Evolutionary conservation across 2,329 filamentous ascomycete species (phyloP).

Genomic region (Hypoxylon sp.): DNA sequence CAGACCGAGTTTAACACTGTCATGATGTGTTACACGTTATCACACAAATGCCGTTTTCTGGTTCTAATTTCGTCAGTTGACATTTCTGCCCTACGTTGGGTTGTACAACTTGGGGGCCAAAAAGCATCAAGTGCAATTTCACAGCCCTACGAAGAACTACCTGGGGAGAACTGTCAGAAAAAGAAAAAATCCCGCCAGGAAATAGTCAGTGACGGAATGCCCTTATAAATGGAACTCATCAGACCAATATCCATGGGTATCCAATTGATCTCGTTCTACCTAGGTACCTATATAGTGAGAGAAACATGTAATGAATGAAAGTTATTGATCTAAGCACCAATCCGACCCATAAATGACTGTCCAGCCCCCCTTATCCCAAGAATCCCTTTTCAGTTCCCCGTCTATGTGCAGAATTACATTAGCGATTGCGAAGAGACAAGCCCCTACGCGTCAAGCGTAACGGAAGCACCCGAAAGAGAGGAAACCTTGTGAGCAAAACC

Average conservation of each 20-base stretch:
- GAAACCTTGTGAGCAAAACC: neutral
- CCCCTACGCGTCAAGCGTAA: neutral
- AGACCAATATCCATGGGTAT: neutral
- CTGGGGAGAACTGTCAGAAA: neutral
- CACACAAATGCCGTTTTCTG: neutral
- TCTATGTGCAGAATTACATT: constrained; percentile 1
- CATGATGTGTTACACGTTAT: neutral
- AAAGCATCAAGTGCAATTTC: neutral
- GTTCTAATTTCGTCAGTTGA: neutral
- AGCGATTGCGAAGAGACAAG: neutral
- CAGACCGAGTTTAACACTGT: constrained; percentile 12
- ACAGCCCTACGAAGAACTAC: neutral
- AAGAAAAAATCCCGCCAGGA: neutral
- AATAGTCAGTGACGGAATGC: neutral
- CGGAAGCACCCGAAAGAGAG: neutral
- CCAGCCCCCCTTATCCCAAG: neutral
- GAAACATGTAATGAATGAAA: neutral
- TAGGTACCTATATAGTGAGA: neutral
- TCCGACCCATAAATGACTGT: neutral
- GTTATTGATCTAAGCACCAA: neutral
- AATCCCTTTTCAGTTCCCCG: neutral
- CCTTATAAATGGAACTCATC: neutral
- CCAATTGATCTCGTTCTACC: neutral
- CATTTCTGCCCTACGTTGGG: neutral
- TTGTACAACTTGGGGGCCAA: neutral